Conservation (phyloP, 176 grass and related monocot species). For the Zoysia pacifica region DNA sequence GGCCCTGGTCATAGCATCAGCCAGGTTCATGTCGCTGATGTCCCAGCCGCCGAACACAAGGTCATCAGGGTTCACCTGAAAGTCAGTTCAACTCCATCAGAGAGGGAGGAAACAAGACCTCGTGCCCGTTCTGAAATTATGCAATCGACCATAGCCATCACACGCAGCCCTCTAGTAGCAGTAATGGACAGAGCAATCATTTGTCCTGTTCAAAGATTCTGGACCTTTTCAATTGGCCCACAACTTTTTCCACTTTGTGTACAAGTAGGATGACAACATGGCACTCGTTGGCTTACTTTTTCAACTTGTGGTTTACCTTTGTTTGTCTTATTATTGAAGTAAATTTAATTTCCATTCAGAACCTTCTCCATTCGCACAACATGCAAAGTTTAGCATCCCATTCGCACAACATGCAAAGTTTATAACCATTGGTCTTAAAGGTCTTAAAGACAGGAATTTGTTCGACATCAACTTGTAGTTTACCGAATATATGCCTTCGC, state of each 20-base stretch:
- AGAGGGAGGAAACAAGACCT: not conserved
- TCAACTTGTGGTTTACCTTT: not conserved
- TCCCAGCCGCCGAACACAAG: slow-evolving; percentile 94
- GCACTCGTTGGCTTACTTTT: not conserved
- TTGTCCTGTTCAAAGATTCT: slow-evolving; percentile 29
- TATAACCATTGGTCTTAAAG: not conserved
- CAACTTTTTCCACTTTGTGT: slow-evolving; percentile 2
- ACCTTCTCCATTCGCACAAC: not conserved
- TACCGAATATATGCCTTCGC: slow-evolving; percentile 14
- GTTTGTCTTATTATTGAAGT: not conserved
- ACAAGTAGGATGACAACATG: slow-evolving; percentile 25
- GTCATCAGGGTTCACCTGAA: slow-evolving; percentile 91
- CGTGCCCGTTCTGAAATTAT: not conserved
- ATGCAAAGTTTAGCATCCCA: not conserved
- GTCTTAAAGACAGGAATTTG: not conserved
- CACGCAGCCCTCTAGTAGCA: not conserved
- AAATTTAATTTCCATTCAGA: not conserved
- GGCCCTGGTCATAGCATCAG: slow-evolving; percentile 92
- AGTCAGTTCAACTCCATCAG: slow-evolving; percentile 15
- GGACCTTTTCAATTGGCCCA: slow-evolving; percentile 9
- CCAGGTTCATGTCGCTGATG: slow-evolving; percentile 94
- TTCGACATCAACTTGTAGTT: not conserved
- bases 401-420: not conserved
- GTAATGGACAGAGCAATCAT: not conserved
- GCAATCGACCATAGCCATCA: slow-evolving; percentile 10